phyloP scores from a whole-genome alignment of 106 monocot genomes.

The Dendrobium huoshanense region DNA sequence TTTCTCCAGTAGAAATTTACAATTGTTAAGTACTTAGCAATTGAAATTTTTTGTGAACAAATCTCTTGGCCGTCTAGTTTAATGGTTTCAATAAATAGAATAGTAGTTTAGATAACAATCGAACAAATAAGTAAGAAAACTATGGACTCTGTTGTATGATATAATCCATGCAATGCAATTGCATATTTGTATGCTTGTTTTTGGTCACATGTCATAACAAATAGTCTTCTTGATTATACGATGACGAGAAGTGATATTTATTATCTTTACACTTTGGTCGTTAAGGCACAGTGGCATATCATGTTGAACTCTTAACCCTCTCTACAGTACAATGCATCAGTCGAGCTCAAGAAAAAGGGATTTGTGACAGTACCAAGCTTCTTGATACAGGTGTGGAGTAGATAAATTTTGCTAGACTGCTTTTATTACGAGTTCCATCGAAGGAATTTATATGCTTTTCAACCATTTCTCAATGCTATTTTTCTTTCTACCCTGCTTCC shows the following conservation, averaged over 20 bases:
- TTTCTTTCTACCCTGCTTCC: neutral
- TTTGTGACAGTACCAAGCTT: slow-evolving; percentile 76
- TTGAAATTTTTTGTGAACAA: neutral
- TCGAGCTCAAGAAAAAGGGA: slow-evolving; percentile 65
- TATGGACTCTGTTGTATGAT: neutral
- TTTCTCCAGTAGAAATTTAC: neutral
- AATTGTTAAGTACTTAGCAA: too few species aligned
- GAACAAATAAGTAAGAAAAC: neutral
- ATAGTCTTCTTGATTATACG: neutral
- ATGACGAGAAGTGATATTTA: neutral
- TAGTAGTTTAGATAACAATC: neutral
- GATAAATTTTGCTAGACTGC: neutral
- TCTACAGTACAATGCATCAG: slow-evolving; percentile 73
- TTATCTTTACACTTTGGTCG: neutral
- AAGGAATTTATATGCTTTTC: neutral
- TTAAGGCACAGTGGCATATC: neutral
- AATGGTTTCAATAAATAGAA: neutral
- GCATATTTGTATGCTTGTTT: neutral
- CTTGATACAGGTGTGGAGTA: slow-evolving; percentile 46
- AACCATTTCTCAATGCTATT: neutral
- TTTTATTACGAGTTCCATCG: neutral
- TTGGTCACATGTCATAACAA: neutral
- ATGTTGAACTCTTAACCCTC: slow-evolving; percentile 5
- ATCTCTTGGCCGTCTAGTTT: neutral
- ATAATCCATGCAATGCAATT: neutral